These are phyloP conservation scores for Niebla homalea DNA, from an alignment of 495 filamentous ascomycete species.

Conservation along the genomic window DNA sequence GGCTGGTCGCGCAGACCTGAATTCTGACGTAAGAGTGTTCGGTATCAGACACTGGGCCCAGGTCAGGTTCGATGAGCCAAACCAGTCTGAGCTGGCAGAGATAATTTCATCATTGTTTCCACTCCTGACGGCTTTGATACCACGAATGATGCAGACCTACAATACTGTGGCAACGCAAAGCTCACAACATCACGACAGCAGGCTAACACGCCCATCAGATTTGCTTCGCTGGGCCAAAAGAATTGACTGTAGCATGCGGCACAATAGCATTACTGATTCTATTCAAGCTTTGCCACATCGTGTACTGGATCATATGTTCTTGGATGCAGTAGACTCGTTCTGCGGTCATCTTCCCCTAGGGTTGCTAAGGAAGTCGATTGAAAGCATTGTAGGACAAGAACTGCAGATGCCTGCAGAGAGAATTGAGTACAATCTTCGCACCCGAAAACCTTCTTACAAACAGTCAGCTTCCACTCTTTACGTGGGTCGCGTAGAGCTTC, in stretches of 20 bases:
- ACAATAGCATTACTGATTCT: constrained; percentile 52
- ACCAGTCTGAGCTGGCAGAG: constrained; percentile 55
- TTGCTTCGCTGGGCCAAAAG: constrained; percentile 82
- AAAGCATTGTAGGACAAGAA: constrained; percentile 60
- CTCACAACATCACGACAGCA: constrained; percentile 7
- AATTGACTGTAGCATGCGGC: constrained; percentile 44
- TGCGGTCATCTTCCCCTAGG: constrained; percentile 60
- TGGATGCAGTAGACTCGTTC: constrained; percentile 84
- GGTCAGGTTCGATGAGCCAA: constrained; percentile 52
- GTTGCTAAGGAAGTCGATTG: constrained; percentile 44
- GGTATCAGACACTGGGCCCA: constrained; percentile 73
- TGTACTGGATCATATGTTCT: constrained; percentile 69
- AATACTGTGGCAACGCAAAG: constrained; percentile 30
- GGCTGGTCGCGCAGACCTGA: constrained; percentile 51
- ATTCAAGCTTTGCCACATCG: constrained; percentile 59
- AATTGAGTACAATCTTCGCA: constrained; percentile 52
- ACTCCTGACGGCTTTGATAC: constrained; percentile 52
- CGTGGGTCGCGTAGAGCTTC: constrained; percentile 53
- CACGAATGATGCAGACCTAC: constrained; percentile 65
- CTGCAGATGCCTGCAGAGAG: constrained; percentile 75
- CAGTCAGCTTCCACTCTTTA: constrained; percentile 43
- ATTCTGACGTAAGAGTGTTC: constrained; percentile 44
- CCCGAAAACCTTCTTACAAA: constrained; percentile 51
- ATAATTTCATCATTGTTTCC: constrained; percentile 60
- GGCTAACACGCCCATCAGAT: constrained; percentile 61